These are phyloP conservation scores for Cucurbita maxima DNA, from an alignment of 306 rosid genomes.

Conservation along the genomic window DNA sequence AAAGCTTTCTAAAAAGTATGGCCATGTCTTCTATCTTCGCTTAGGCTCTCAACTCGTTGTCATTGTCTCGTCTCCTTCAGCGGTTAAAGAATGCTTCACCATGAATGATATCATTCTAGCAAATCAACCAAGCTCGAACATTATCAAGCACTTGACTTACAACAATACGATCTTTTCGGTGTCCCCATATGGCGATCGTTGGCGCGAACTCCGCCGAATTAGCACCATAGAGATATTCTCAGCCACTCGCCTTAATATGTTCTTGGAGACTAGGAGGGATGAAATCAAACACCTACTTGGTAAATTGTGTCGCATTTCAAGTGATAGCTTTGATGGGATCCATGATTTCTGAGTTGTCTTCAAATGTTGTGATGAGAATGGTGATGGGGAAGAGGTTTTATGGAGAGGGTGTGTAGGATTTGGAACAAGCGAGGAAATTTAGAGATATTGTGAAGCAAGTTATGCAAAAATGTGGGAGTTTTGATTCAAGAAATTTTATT, in stretches of 20 bases:
- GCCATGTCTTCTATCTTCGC: constrained; percentile 19
- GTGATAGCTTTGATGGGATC: neutral
- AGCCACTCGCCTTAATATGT: constrained; percentile 17
- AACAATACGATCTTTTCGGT: constrained; percentile 14
- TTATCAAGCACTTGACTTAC: constrained; percentile 25
- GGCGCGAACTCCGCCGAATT: constrained; percentile 63
- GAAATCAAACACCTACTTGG: constrained; percentile 22
- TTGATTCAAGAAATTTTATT: neutral
- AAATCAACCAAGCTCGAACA: constrained; percentile 13
- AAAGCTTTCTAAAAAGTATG: constrained; percentile 22
- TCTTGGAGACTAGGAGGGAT: constrained; percentile 18
- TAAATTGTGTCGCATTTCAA: constrained; percentile 10
- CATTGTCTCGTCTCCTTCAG: constrained; percentile 34
- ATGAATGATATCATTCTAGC: constrained; percentile 42
- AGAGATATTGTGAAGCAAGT: neutral
- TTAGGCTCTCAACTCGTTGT: constrained; percentile 19
- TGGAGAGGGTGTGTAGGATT: constrained; percentile 7
- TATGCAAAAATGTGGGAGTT: neutral
- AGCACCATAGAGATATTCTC: constrained; percentile 42
- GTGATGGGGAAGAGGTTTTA: constrained; percentile 13
- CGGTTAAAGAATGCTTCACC: constrained; percentile 47
- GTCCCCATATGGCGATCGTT: constrained; percentile 49
- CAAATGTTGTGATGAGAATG: neutral
- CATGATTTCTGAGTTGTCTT: neutral
- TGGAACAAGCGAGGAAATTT: neutral